Evolutionary conservation across 768 basidiomycete genomes (phyloP), one percentile per base, ranked within the genome.

Genomic region (Pulveroboletus ravenelii): DNA sequence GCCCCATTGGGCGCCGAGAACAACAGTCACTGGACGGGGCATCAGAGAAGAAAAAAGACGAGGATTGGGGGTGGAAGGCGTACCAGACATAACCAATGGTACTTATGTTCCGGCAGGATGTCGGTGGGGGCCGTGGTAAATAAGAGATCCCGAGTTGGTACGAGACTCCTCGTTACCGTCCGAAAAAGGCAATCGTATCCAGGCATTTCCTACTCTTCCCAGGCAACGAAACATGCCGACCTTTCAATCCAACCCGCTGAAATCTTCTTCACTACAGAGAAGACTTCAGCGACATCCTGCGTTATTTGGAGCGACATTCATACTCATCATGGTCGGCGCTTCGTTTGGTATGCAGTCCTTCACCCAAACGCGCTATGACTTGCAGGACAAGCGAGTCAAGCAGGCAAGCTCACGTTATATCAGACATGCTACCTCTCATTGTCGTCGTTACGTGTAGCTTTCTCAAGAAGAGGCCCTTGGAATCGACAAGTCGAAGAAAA

Each of bases 1-100:
- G 41, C 91, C 91, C 91, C 91, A 94, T 63, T 94, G 91, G 32
- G 89, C 72, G 34, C 91, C 91, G 44, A 94, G 78, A 51, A 94
- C 89, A 57, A 88, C 88, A 46, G 84, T 83, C 55, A 78, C 81
- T 75, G 62, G 3, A 8, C 18, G 4, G 10, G 6, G 12, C 45
- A 54, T 67, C 15, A 45, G 39, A 35, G 6, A 40, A 51, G 44
- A 20, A 54, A 49, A 55, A 30, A 13, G 9, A 41, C 2, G 39
- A 31, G 46, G 13, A 39, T 30, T 18, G 13, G 31, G 31, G 18
- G n/a, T 12, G 9, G 27, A 18, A 5, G 20, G 49, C 64, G 18
- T 44, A 67, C 65, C 59, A 37, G 55, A 46, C 63, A 66, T 70
- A 49, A 23, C 38, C 52, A 41, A 31, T 25, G 40, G 47, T 54